A percentile compares a stretch with the other conserved stretches of the same genome.
Evolutionary conservation across 2,329 filamentous ascomycete genomes (phyloP).

Genomic region (Juglanconis juglandina): DNA sequence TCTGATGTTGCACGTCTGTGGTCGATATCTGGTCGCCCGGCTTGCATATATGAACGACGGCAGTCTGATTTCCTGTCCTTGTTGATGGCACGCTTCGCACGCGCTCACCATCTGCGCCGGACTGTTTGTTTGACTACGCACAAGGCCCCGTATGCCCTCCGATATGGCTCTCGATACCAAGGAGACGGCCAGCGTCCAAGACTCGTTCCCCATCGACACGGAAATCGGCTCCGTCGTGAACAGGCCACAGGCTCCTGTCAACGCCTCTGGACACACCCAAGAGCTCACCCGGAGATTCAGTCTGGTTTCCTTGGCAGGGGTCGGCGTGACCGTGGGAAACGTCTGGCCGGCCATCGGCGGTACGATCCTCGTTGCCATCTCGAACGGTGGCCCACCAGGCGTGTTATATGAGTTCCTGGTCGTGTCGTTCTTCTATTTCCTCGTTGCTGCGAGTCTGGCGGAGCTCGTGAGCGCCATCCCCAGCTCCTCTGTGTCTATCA

Average conservation of each 20-base stretch:
- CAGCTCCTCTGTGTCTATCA: slow-evolving; percentile 59
- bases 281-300: slow-evolving; percentile 37
- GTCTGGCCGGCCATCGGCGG: slow-evolving; percentile 43
- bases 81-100: too few relatives aligned
- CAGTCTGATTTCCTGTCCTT: too few relatives aligned
- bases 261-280: slow-evolving; percentile 40
- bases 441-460: slow-evolving; percentile 56
- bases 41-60: too few relatives aligned
- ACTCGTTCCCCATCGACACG: not conserved
- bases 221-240: not conserved
- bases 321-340: slow-evolving; percentile 41
- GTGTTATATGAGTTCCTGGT: slow-evolving; percentile 59
- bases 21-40: too few relatives aligned
- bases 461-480: slow-evolving; percentile 60
- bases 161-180: not conserved
- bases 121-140: too few relatives aligned
- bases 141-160: not conserved
- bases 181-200: not conserved
- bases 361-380: slow-evolving; percentile 47
- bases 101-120: too few relatives aligned
- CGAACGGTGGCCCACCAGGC: slow-evolving; percentile 60
- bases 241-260: slow-evolving; percentile 24
- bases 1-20: too few relatives aligned
- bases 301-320: slow-evolving; percentile 37
- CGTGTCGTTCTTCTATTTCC: slow-evolving; percentile 52